Base-by-base conservation (phyloP, 345 rosid genomes). In the Psidium friedrichsthalianum region DNA sequence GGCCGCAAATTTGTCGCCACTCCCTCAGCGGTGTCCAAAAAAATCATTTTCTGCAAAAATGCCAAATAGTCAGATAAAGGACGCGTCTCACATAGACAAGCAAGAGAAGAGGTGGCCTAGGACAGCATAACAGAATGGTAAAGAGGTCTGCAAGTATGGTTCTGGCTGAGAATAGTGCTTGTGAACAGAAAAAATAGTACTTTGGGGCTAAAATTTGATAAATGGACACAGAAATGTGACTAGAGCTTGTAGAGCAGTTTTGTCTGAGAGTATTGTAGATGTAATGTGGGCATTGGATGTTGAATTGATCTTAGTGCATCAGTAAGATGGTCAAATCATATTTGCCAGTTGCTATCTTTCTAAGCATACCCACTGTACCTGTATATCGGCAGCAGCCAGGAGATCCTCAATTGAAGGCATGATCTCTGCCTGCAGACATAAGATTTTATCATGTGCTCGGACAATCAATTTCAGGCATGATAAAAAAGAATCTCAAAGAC, bases 361-460 rank as follows among this genome's bases (percentile, higher is more conserved):
- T 52, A 49, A 53, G 6, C 3, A 5, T 87, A 25, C 11, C 11
- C 22, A 58, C 29, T 8, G n/a, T 93, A 98, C 99, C 98, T 98
- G 99, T 88, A 95, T 90, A 69, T 93, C 96, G 64, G 95, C 93
- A 82, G 94, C 89, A 85, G 92, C 90, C 86, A 96, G 83, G 51
- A 98, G 93, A 90, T 90, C 88, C 88, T 98, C 97, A 87, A 94
- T 90, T 10, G 98, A 94, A 18, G 95, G 90, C 91, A 96, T 93
- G 92, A 96, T 87, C 91, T 98, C 98, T 1, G 99, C 99, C 99
- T 98, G 93, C 69, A 88, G 86, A 74, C 78, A 69, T 9, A 36
- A 18, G 47, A 36, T 18, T 36, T 36, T 36, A 69, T 36, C 78
- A 69, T 69, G 40, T 69, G 25, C 44, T 32, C 47, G 13, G 78